Evolutionary conservation across 2,329 filamentous ascomycete species (phyloP).

Genomic region (Fusarium aywerte): DNA sequence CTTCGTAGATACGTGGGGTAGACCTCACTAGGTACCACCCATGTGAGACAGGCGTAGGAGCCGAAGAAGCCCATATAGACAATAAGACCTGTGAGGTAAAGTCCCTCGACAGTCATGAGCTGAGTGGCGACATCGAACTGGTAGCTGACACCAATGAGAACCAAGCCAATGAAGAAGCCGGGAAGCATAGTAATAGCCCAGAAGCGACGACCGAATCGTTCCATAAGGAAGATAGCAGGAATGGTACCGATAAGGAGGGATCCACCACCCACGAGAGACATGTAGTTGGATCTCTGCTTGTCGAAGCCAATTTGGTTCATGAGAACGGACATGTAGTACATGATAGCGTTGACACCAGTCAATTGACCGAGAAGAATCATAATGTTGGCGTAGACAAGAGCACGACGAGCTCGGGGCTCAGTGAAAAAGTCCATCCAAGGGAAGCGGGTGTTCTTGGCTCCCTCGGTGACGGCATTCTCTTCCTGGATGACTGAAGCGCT

Average conservation of each 20-base stretch:
- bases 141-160: conserved; percentile 74
- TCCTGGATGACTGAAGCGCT: conserved; percentile 69
- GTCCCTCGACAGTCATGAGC: conserved; percentile 61
- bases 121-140: conserved; percentile 61
- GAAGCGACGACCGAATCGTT: conserved; percentile 76
- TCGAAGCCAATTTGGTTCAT: conserved; percentile 76
- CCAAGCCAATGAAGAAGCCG: conserved; percentile 75
- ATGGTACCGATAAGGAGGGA: conserved; percentile 74
- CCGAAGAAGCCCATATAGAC: conserved; percentile 77
- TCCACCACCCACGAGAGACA: conserved; percentile 78
- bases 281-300: conserved; percentile 71
- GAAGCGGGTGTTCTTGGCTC: conserved; percentile 65
- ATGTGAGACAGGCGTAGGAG: conserved; percentile 71
- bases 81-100: conserved; percentile 75
- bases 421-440: conserved; percentile 81
- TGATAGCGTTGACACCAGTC: conserved; percentile 74
- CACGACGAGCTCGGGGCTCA: conserved; percentile 72
- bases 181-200: conserved; percentile 79
- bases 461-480: conserved; percentile 62
- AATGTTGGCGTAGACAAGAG: conserved; percentile 73
- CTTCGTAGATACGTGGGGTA: conserved; percentile 78
- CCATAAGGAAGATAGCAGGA: conserved; percentile 76
- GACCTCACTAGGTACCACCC: conserved; percentile 74
- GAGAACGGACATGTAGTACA: conserved; percentile 77
- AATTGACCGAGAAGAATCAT: conserved; percentile 78